These are phyloP conservation scores for Entomortierella lignicola DNA, from an alignment of 192 early-diverging fungal genomes.

Conservation along the genomic window DNA sequence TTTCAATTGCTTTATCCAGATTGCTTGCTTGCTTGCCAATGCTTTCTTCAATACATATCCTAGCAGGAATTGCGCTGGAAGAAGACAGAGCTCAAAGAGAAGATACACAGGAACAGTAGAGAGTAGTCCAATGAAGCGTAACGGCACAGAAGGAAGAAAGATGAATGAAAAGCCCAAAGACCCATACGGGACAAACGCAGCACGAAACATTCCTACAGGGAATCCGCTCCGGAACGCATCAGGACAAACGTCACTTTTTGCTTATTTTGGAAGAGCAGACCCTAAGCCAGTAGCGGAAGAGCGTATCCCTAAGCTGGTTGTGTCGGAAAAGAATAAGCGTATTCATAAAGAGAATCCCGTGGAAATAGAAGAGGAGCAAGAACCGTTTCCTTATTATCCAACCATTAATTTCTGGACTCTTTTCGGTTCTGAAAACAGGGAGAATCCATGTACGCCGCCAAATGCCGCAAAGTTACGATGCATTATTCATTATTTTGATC, in stretches of 20 bases:
- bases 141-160: not conserved
- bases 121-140: not conserved
- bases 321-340: not conserved
- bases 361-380: not conserved
- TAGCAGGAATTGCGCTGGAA: not conserved
- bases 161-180: conserved; percentile 17
- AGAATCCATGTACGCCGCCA: conserved; percentile 6
- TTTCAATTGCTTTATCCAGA: conserved; percentile 11
- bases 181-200: conserved; percentile 8
- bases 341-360: not conserved
- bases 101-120: not conserved
- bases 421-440: conserved; percentile 9
- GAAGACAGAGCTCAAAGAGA: not conserved
- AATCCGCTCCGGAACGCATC: conserved; percentile 17
- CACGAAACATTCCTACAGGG: not conserved
- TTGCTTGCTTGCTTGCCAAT: conserved; percentile 44
- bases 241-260: conserved; percentile 35
- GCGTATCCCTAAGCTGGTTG: too few species aligned
- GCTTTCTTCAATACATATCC: conserved; percentile 52
- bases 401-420: conserved; percentile 49
- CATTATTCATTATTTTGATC: conserved; percentile 50
- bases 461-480: conserved; percentile 52
- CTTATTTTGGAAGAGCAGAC: conserved; percentile 35
- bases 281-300: not conserved
- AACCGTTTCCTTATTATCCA: conserved; percentile 19